Conservation (phyloP, 805 yeast genomes). For the Blastobotrys robertii region DNA sequence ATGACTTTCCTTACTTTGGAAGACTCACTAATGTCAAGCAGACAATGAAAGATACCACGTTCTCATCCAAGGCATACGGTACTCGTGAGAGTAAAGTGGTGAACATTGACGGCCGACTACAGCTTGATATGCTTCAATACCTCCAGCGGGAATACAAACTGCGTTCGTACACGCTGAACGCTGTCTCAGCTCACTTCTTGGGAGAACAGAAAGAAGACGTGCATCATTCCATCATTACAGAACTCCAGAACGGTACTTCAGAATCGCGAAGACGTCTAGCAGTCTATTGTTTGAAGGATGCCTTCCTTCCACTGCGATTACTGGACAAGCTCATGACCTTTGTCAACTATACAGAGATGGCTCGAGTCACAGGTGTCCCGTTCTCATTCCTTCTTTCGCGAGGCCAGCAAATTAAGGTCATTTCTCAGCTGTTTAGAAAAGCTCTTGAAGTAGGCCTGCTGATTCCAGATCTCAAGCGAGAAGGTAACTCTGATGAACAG, state of each 20-base stretch:
- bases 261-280: conserved; percentile 94
- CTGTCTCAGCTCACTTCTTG: conserved; percentile 88
- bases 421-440: conserved; percentile 89
- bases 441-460: conserved; percentile 80
- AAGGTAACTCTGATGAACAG: conserved; percentile 76
- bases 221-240: conserved; percentile 93
- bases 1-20: conserved; percentile 77
- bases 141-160: conserved; percentile 91
- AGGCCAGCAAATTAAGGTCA: conserved; percentile 97
- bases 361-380: conserved; percentile 98
- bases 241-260: conserved; percentile 80
- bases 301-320: conserved; percentile 79
- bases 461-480: conserved; percentile 77
- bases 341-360: conserved; percentile 97
- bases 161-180: conserved; percentile 87
- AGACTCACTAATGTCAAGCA: conserved; percentile 60
- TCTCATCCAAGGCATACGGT: conserved; percentile 94
- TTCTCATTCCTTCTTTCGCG: conserved; percentile 78
- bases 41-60: conserved; percentile 69
- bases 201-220: conserved; percentile 98
- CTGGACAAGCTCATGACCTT: conserved; percentile 91
- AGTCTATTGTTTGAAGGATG: conserved; percentile 94
- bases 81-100: conserved; percentile 86
- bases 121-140: conserved; percentile 84
- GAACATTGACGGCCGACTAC: conserved; percentile 94